Percentiles rank a stretch among this genome's conserved stretches.
Evolutionary conservation across 116 monocot genomes (phyloP).

Genomic region (Cymodocea nodosa): DNA sequence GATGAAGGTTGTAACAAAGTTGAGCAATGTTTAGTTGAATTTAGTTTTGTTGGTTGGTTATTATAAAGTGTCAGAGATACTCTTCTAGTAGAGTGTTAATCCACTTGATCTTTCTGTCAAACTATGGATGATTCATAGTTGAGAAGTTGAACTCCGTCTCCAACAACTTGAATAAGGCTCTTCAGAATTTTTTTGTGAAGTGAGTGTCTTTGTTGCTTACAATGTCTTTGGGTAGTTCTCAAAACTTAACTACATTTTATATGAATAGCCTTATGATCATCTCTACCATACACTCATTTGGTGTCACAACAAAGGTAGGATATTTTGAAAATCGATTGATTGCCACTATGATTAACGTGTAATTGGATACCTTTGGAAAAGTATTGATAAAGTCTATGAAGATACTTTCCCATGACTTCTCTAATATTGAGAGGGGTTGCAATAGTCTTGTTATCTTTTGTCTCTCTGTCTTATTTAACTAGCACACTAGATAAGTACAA

Average conservation of each 20-base stretch:
- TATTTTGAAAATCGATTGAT: constrained; percentile 1
- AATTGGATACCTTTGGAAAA: background rate
- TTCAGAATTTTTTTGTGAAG: background rate
- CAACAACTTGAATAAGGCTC: background rate
- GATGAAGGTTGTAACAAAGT: background rate
- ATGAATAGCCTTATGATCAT: background rate
- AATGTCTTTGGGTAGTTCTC: constrained; percentile 1
- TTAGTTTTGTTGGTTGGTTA: background rate
- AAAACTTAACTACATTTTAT: constrained; percentile 2
- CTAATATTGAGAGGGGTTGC: background rate
- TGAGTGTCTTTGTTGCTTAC: background rate
- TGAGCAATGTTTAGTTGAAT: background rate
- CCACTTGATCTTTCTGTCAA: background rate
- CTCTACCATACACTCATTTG: background rate
- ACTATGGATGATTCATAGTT: constrained; percentile 9
- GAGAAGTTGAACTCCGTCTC: background rate
- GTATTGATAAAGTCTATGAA: constrained; percentile 1
- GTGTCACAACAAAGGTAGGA: background rate
- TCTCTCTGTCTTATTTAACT: background rate
- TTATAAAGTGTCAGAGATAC: background rate
- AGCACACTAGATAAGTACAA: background rate
- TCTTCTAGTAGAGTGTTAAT: constrained; percentile 2
- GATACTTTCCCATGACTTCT: background rate
- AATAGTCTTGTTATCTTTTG: background rate
- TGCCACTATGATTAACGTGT: too few species aligned